Conservation (phyloP, 331 rosid species). For the Pyrus hybrid region DNA sequence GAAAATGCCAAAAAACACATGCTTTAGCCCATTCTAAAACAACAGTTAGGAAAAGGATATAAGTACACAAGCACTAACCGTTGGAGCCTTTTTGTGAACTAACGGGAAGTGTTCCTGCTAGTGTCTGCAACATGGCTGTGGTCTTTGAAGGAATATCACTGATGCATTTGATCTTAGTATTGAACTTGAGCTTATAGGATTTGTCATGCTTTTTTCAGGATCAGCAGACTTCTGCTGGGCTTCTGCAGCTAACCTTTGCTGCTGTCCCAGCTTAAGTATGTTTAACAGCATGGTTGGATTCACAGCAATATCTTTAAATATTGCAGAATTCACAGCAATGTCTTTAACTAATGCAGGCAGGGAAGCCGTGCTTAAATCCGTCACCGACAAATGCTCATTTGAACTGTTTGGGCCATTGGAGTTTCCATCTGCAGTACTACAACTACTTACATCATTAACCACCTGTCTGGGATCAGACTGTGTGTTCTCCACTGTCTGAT, state of each 20-base stretch:
- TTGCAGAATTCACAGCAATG: too few species aligned
- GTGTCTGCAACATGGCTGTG: slow-evolving; percentile 39
- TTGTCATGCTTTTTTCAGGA: slow-evolving; percentile 19
- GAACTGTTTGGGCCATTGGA: slow-evolving; percentile 28
- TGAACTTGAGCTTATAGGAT: slow-evolving; percentile 21
- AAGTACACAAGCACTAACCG: slow-evolving; percentile 42
- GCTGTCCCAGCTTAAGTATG: slow-evolving; percentile 51
- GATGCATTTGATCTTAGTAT: slow-evolving; percentile 38
- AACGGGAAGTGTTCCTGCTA: slow-evolving; percentile 8
- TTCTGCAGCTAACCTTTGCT: slow-evolving; percentile 48
- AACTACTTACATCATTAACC: slow-evolving; percentile 18
- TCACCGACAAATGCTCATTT: slow-evolving; percentile 32
- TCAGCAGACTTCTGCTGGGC: slow-evolving; percentile 42
- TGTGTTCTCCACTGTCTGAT: slow-evolving; percentile 29
- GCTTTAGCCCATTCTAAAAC: neutral
- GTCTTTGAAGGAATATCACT: slow-evolving; percentile 37
- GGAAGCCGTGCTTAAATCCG: slow-evolving; percentile 26
- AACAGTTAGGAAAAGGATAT: neutral
- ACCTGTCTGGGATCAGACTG: slow-evolving; percentile 35
- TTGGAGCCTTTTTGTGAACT: slow-evolving; percentile 36
- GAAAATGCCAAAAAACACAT: neutral
- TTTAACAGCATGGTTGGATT: slow-evolving; percentile 68
- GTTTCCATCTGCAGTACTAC: slow-evolving; percentile 19
- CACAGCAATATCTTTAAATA: slow-evolving; percentile 24
- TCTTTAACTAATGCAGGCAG: slow-evolving; percentile 57